These are phyloP conservation scores for Allantophomopsis lycopodina DNA, from an alignment of 2,329 filamentous ascomycete genomes.

Conservation along the genomic window DNA sequence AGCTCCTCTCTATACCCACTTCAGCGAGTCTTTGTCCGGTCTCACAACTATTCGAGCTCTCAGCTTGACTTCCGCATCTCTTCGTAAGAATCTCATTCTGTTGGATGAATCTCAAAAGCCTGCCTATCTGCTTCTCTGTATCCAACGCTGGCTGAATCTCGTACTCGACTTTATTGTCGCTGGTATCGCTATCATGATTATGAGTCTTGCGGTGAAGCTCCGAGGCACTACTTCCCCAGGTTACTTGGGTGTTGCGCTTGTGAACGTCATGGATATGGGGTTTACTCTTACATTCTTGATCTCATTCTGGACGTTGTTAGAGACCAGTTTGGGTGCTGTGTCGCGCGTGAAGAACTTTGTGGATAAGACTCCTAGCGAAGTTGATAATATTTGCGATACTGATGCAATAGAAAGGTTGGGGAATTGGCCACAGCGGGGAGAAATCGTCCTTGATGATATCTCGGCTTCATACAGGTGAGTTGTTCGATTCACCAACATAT, in stretches of 20 bases:
- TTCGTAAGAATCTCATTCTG: conserved; percentile 1
- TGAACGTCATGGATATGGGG: conserved; percentile 18
- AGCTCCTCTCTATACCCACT: conserved; percentile 30
- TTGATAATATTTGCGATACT: conserved; percentile 6
- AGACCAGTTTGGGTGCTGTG: conserved; percentile 41
- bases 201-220: conserved; percentile 12
- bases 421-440: conserved; percentile 17
- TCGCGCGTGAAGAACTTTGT: conserved; percentile 36
- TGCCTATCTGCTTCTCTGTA: conserved; percentile 27
- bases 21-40: conserved; percentile 28
- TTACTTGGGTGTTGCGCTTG: conserved; percentile 21
- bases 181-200: conserved; percentile 14
- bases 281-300: conserved; percentile 25
- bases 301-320: conserved; percentile 38
- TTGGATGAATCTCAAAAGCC: conserved; percentile 29
- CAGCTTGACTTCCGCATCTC: conserved; percentile 20
- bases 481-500: conserved; percentile 2
- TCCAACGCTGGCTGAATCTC: conserved; percentile 29
- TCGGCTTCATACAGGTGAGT: conserved; percentile 3
- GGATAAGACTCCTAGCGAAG: conserved; percentile 24
- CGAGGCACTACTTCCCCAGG: conserved; percentile 1
- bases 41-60: conserved; percentile 30
- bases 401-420: conserved; percentile 8
- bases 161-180: conserved; percentile 28
- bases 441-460: conserved; percentile 14